Evolutionary conservation across 306 rosid genomes (phyloP), one percentile per base, ranked within the genome.

Genomic region (Gynostemma pentaphyllum): DNA sequence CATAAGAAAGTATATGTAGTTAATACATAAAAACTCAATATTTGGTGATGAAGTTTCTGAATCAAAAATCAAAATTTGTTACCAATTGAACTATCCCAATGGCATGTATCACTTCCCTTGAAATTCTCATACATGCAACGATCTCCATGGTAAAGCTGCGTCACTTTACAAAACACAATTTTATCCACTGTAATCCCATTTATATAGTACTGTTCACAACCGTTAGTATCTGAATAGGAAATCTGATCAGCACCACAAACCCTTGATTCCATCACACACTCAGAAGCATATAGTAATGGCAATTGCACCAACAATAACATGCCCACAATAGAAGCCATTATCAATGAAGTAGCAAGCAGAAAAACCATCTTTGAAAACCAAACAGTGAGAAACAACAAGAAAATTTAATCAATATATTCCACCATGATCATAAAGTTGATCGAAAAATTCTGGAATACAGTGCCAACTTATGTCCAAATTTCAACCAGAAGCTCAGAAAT

Each of bases 101-200:
- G 72, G 69, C 96, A 86, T 24, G 51, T 67, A 65, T 53, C 50
- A 46, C 69, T 86, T 62, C 68, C 80, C 59, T 76, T 70, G 57
- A 68, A 45, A n/a, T 73, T 74, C 62, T 83, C 72, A 36, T 80
- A 48, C 56, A 74, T 76, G 69, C 95, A 84, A 52, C 84, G 87
- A 29, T 84, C 74, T 53, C 74, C 90, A 72, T 37, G 68, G 82
- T 74, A 80, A 72, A 68, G 56, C 48, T 66, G 71, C 26, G 88
- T 74, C 57, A 83, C 75, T 66, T 67, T 62, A 66, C 98, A 92
- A 79, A 85, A 88, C 49, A 66, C 55, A 79, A 29, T 62, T 75
- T 71, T 76, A 70, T 73, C 74, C 12, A 83, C 80, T 19, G 68
- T 70, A 52, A 76, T 74, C 70, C 86, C 87, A 49, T 86, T 86